Evolutionary conservation across 2,329 filamentous ascomycete species (phyloP), one percentile per base, ranked within the genome.

Genomic region (Colletotrichum somersetense): DNA sequence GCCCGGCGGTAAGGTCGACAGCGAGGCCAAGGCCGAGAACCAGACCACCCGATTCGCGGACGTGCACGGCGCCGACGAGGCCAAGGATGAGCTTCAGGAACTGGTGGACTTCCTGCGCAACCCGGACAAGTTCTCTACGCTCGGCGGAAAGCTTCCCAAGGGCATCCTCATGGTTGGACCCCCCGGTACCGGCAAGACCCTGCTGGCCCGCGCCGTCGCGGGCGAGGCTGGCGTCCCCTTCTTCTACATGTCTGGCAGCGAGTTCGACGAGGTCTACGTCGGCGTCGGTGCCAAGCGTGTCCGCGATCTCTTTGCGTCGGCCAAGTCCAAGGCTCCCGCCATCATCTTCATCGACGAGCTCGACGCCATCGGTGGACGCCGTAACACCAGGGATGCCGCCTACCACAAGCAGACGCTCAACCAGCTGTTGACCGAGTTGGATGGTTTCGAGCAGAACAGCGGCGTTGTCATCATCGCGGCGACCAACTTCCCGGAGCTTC

Each of bases 161-260:
- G 96, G 96, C 86, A 94, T 99, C 71, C 88, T 99, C 62, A 89
- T 99, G 33, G 94, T 97, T 78, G 96, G 96, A 0, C 96, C 96
- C 79, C 96, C 96, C 64, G 96, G 96, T 85, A 99, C 96, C 73
- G 96, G 96, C 84, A 99, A 99, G 85, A 99, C 96, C 16, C 89
- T 99, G 52, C 89, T 99, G 73, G 96, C 96, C 74, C 92, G 96
- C 78, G 97, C 96, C 67, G 96, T 99, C 73, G 96, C 96, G 59
- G 96, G 96, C 64, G 96, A 99, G 85, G 95, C 96, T 66, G 96
- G 96, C 67, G 96, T 99, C 23, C 96, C 96, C 1, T 99, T 99
- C 88, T 99, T 98, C 88, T 99, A 98, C 88, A 98, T 99, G 96
- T 99, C 96, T 79, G 96, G 96, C 62, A 97, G 94, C 71, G 96